Conservation (phyloP, 306 rosid species). For the Adenanthera pavonina region DNA sequence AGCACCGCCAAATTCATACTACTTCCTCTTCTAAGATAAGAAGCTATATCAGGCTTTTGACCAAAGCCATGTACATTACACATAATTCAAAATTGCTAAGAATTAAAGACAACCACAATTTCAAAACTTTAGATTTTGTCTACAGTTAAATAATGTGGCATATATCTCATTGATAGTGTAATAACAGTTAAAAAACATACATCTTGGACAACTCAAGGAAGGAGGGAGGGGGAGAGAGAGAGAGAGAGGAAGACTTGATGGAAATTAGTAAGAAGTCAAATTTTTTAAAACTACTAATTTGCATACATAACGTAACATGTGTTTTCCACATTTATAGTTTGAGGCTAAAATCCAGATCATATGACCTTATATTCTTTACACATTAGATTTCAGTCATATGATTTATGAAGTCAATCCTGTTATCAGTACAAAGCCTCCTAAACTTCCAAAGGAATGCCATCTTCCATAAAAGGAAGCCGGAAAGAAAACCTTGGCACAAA, state of each 20-base stretch:
- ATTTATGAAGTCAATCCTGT: neutral
- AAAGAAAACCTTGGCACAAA: neutral
- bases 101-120: neutral
- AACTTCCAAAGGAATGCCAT: neutral
- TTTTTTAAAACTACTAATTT: neutral
- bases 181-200: neutral
- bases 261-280: neutral
- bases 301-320: no score
- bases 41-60: no score
- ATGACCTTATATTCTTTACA: neutral
- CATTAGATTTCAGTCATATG: neutral
- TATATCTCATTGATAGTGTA: neutral
- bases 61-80: neutral
- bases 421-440: no score
- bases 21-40: no score
- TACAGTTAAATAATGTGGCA: neutral
- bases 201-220: neutral
- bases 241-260: neutral
- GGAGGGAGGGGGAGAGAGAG: no score
- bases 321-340: neutral
- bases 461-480: neutral
- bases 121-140: constrained; percentile 17
- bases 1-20: no score
- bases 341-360: constrained; percentile 3
- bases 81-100: neutral